A percentile compares a stretch with the other conserved stretches of the same genome.
Evolutionary conservation across 441 rosid genomes (phyloP).

Genomic region (Cnidoscolus chayamansa): DNA sequence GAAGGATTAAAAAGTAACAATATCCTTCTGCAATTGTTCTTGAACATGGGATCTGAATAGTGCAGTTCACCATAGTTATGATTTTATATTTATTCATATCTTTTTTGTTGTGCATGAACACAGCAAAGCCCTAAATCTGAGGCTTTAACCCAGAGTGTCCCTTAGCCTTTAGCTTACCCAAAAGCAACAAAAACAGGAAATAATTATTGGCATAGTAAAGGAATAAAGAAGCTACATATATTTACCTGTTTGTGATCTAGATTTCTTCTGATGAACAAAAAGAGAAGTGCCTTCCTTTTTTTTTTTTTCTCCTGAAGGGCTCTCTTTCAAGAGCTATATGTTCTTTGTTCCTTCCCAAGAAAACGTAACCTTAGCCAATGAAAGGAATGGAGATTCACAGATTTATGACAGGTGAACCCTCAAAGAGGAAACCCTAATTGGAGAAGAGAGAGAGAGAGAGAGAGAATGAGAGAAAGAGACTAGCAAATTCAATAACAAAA

Average conservation of each 20-base stretch:
- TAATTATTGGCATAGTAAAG: conserved; percentile 26
- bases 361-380: conserved; percentile 41
- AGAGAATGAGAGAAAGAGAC: conserved; percentile 29
- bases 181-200: conserved; percentile 28
- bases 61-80: conserved; percentile 29
- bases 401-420: conserved; percentile 29
- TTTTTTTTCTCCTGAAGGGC: conserved; percentile 21
- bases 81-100: not conserved
- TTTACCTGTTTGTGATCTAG: conserved; percentile 41
- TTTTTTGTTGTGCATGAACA: conserved; percentile 17
- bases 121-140: conserved; percentile 42
- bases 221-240: conserved; percentile 20
- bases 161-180: conserved; percentile 35
- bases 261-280: conserved; percentile 37
- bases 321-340: conserved; percentile 34
- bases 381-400: conserved; percentile 25
- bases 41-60: conserved; percentile 35
- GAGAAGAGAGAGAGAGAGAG: conserved; percentile 22
- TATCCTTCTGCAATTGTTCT: conserved; percentile 21
- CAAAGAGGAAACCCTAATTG: conserved; percentile 50
- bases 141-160: conserved; percentile 33
- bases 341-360: conserved; percentile 35
- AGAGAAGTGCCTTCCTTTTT: conserved; percentile 36
- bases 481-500: conserved; percentile 29
- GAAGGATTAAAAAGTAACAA: conserved; percentile 12